Base-by-base conservation (phyloP, 345 rosid genomes). In the Gossypioides kirkii region DNA sequence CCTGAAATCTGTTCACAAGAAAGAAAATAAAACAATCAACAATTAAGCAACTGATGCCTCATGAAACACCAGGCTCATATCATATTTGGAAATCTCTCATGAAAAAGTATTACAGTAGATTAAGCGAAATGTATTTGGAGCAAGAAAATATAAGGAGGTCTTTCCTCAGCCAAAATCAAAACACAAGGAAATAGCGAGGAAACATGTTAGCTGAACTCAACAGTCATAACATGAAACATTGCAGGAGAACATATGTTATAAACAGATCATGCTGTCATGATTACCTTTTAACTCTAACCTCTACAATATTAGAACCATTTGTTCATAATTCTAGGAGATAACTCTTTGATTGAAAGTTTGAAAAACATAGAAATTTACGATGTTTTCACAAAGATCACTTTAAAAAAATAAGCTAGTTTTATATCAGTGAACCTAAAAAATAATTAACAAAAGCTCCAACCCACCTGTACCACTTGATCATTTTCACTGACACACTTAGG, bases 401-500 rank as follows among this genome's bases (percentile, higher is more conserved):
- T 13, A 32, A 6, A 5, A 50, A 56, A 42, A 25, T n/a, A 16
- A 25, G 3, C 22, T 60, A 59, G 28, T 60, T 72, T 45, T 26
- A 13, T 59, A 53, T 42, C 36, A 28, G 20, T 17, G 2, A 50
- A 49, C 38, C 2, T 42, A 41, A 26, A 60, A 61, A 68, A 71
- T 45, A 61, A 50, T 52, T 46, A 79, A 58, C 49, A 13, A 45
- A 52, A 67, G 58, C 26, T 62, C 58, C 43, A 23, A 49, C 77
- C 23, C 73, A 91, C 98, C 96, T 94, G 97, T 47, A 91, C 94
- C 72, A 94, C 88, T 85, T 86, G 90, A 80, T 91, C 96, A 70
- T 80, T 84, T 82, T 83, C 89, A 26, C 78, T 68, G 25, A 82
- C 83, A 76, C 94, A 94, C 79, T 87, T 91, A 22, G 93, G 91